phyloP scores from a whole-genome alignment of 768 basidiomycete species.

The Trametes elegans region DNA sequence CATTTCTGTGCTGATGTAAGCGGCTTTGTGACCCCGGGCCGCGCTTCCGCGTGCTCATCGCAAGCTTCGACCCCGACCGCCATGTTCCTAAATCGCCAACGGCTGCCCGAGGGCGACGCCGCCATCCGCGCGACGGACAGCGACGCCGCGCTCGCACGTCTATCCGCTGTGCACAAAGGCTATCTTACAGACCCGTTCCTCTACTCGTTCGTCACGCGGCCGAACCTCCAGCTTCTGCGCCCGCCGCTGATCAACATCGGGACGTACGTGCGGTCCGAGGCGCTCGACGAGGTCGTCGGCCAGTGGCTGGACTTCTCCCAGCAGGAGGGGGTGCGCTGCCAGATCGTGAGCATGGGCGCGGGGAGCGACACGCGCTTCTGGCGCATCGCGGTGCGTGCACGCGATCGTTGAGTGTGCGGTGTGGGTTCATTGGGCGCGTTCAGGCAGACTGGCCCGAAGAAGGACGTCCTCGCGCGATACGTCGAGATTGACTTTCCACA shows the following conservation, averaged over 20 bases:
- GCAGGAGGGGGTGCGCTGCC: constrained; percentile 49
- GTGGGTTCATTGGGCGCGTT: background rate
- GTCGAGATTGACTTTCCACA: constrained; percentile 92
- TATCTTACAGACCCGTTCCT: constrained; percentile 82
- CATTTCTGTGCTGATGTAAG: background rate
- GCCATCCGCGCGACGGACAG: constrained; percentile 76
- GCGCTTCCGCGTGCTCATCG: background rate
- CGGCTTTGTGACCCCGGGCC: background rate
- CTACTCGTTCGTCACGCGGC: constrained; percentile 57
- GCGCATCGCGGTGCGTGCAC: constrained; percentile 71
- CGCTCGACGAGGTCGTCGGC: constrained; percentile 74
- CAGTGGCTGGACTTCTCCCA: constrained; percentile 54
- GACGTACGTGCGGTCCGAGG: constrained; percentile 81
- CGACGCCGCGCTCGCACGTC: constrained; percentile 79
- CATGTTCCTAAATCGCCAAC: constrained; percentile 17
- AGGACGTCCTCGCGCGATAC: constrained; percentile 54
- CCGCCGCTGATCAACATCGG: constrained; percentile 95
- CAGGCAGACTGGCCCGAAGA: constrained; percentile 54
- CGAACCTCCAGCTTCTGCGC: constrained; percentile 55
- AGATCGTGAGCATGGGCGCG: constrained; percentile 93
- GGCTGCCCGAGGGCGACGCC: constrained; percentile 47
- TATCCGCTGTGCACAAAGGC: constrained; percentile 80
- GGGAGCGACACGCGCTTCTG: constrained; percentile 97
- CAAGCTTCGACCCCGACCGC: background rate
- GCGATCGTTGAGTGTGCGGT: background rate